Percentiles rank a stretch among this genome's conserved stretches.
These are phyloP conservation scores for Podila minutissima DNA, from an alignment of 192 early-diverging fungal species.

Conservation along the genomic window DNA sequence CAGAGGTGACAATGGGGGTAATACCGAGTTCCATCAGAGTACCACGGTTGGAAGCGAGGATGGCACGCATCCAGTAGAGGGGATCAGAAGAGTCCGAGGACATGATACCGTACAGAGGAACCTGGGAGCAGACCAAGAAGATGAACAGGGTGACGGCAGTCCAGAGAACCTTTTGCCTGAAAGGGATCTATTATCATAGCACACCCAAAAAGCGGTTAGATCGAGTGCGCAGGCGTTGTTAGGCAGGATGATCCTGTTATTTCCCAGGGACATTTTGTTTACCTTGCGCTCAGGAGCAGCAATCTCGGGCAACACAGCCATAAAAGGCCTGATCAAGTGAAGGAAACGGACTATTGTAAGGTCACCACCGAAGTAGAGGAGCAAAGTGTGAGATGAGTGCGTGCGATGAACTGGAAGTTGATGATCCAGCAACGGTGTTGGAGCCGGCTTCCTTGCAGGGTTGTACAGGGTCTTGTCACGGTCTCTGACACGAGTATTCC, in stretches of 20 bases:
- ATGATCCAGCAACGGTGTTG: neutral
- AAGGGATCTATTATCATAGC: constrained; percentile 77
- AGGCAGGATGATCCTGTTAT: too few relatives aligned
- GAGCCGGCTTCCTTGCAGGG: neutral
- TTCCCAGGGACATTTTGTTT: constrained; percentile 4
- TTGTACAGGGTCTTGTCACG: too few relatives aligned
- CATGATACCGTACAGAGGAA: constrained; percentile 99
- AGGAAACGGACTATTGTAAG: constrained; percentile 85
- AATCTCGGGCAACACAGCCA: constrained; percentile 98
- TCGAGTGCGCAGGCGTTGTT: too few relatives aligned
- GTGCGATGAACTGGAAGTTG: neutral
- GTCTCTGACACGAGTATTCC: too few relatives aligned
- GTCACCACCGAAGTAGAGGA: constrained; percentile 8
- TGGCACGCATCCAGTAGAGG: constrained; percentile 99
- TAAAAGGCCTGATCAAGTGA: constrained; percentile 96
- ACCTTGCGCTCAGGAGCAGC: constrained; percentile 97
- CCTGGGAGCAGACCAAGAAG: constrained; percentile 99
- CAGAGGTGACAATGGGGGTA: constrained; percentile 98
- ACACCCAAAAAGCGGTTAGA: neutral
- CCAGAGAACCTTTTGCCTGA: constrained; percentile 99
- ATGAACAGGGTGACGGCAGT: constrained; percentile 99
- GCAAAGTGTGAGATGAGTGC: constrained; percentile 21
- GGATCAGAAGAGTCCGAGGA: constrained; percentile 99
- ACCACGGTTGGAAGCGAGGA: constrained; percentile 99
- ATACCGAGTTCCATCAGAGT: constrained; percentile 99